Conservation (phyloP, 345 rosid species). For the Gossypium raimondii region DNA sequence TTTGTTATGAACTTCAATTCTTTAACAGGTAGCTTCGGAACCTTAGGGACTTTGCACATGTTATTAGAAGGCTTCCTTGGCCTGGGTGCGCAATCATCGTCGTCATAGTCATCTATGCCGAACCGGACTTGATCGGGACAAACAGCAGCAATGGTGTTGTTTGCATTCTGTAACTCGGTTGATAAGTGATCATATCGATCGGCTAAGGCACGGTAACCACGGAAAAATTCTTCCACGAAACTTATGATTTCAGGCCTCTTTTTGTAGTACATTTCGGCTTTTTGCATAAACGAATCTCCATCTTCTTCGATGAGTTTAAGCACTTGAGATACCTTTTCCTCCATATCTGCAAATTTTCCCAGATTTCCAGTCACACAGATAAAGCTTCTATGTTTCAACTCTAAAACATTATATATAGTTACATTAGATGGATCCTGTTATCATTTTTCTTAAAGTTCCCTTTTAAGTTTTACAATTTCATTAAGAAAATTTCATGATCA, state of each 20-base stretch:
- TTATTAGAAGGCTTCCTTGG: conserved; percentile 22
- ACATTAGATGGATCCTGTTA: not conserved
- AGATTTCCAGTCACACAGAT: not conserved
- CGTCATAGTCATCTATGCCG: conserved; percentile 69
- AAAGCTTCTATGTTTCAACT: not conserved
- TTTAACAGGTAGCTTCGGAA: conserved; percentile 37
- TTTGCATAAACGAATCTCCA: conserved; percentile 91
- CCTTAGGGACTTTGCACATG: conserved; percentile 48
- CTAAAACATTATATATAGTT: not conserved
- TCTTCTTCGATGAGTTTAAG: conserved; percentile 81
- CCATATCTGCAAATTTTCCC: conserved; percentile 56
- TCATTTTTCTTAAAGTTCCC: not conserved
- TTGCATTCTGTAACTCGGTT: conserved; percentile 95
- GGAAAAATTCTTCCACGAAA: conserved; percentile 80
- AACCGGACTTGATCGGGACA: conserved; percentile 57
- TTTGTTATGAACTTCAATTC: not conserved
- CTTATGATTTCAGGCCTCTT: conserved; percentile 84
- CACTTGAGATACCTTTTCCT: conserved; percentile 72
- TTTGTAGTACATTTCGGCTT: conserved; percentile 98
- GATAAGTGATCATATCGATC: conserved; percentile 90
- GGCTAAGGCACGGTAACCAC: conserved; percentile 89
- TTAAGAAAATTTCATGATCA: not conserved
- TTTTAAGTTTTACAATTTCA: not conserved
- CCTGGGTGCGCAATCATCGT: conserved; percentile 23
- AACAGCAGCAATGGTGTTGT: conserved; percentile 77